phyloP scores from a whole-genome alignment of 768 basidiomycete species.

The Termitomyces sp. region DNA sequence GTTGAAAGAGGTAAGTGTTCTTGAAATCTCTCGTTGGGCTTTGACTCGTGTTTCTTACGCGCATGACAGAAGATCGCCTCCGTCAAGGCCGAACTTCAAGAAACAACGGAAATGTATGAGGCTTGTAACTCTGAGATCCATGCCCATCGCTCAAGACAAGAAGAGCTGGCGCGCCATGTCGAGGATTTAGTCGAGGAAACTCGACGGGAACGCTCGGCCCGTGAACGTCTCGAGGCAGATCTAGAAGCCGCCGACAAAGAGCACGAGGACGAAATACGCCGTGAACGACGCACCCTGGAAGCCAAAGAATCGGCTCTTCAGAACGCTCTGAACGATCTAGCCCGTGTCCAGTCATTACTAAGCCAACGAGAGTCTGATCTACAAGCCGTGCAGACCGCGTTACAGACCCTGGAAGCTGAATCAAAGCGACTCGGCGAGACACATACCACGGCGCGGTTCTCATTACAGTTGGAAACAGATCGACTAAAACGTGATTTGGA shows the following conservation, averaged over 20 bases:
- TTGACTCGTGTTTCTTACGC: constrained; percentile 2
- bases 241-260: constrained; percentile 58
- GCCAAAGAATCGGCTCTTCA: constrained; percentile 69
- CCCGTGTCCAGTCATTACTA: constrained; percentile 62
- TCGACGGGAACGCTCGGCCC: constrained; percentile 54
- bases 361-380: constrained; percentile 77
- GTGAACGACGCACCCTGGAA: constrained; percentile 63
- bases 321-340: constrained; percentile 59
- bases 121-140: constrained; percentile 58
- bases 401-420: constrained; percentile 74
- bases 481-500: constrained; percentile 82
- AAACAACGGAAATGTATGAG: constrained; percentile 66
- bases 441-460: constrained; percentile 79
- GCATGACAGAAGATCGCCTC: constrained; percentile 61
- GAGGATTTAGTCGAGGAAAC: constrained; percentile 69
- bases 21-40: not conserved
- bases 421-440: constrained; percentile 80
- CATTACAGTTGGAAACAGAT: constrained; percentile 88
- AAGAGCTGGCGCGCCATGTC: constrained; percentile 73
- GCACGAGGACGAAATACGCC: constrained; percentile 59
- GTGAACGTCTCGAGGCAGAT: constrained; percentile 53
- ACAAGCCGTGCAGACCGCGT: constrained; percentile 63
- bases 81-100: constrained; percentile 65
- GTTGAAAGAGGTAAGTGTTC: constrained; percentile 73
- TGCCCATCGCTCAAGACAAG: constrained; percentile 69